Conservation (phyloP, 352 stramenopile genomes). For the Phytophthora europaea region DNA sequence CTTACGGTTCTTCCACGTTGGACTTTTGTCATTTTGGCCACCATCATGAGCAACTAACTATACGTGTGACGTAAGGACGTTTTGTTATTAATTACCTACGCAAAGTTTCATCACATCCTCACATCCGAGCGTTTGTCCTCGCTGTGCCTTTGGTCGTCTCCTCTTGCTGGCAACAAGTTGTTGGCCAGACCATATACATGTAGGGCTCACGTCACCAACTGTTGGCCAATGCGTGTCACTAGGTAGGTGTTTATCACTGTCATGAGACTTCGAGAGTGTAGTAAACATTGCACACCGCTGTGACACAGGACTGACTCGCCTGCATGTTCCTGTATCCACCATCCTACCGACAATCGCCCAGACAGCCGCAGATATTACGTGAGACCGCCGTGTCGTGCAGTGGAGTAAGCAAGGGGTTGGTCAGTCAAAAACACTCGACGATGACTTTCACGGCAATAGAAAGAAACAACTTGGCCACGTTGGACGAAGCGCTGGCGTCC, state of each 20-base stretch:
- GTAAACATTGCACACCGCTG: conserved; percentile 10
- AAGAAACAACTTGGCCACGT: conserved; percentile 16
- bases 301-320: not conserved
- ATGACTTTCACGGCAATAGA: not conserved
- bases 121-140: not conserved
- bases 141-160: not conserved
- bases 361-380: not conserved
- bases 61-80: too few species aligned
- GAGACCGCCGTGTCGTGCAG: not conserved
- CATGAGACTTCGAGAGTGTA: not conserved
- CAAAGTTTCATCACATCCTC: not conserved
- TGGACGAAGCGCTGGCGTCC: conserved; percentile 29
- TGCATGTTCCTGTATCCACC: not conserved
- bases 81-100: too few species aligned
- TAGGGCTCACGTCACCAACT: conserved; percentile 22
- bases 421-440: not conserved
- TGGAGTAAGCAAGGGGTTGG: not conserved
- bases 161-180: not conserved
- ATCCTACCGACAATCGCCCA: conserved; percentile 12
- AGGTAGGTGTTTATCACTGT: conserved; percentile 5
- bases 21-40: too few species aligned
- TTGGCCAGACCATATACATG: not conserved
- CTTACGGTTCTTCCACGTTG: too few species aligned
- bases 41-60: too few species aligned
- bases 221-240: conserved; percentile 1